These are phyloP conservation scores for Cyberlindnera suaveolens DNA, from an alignment of 805 yeast species.

Conservation along the genomic window DNA sequence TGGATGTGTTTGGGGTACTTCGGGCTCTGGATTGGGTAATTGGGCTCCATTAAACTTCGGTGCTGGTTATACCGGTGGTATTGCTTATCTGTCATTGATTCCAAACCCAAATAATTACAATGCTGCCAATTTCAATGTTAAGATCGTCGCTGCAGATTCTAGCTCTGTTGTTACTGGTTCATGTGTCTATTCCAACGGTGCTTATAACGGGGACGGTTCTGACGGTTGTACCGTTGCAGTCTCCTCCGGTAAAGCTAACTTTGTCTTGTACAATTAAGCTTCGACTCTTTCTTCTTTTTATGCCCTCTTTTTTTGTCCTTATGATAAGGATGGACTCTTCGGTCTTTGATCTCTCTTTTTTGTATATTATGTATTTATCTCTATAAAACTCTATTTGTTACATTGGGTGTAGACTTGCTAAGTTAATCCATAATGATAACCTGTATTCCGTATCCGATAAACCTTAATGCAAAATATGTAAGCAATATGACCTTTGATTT, in stretches of 20 bases:
- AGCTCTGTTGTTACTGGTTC: slow-evolving; percentile 49
- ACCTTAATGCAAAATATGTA: too few species aligned
- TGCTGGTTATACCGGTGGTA: slow-evolving; percentile 66
- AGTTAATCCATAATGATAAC: too few species aligned
- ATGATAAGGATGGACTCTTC: too few species aligned
- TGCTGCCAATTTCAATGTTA: slow-evolving; percentile 66
- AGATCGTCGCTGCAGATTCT: slow-evolving; percentile 59
- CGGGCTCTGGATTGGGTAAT: slow-evolving; percentile 83
- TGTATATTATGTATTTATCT: too few species aligned
- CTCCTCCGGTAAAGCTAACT: slow-evolving; percentile 74
- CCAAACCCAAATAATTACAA: slow-evolving; percentile 88
- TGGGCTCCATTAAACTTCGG: slow-evolving; percentile 98
- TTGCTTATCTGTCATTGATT: slow-evolving; percentile 80
- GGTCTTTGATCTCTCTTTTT: too few species aligned
- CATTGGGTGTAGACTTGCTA: too few species aligned
- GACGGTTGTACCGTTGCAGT: slow-evolving; percentile 95
- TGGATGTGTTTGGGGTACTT: slow-evolving; percentile 91
- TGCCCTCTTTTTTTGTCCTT: background rate
- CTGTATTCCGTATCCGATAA: too few species aligned
- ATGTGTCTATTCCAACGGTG: slow-evolving; percentile 78
- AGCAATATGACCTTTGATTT: too few species aligned
- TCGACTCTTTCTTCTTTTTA: background rate
- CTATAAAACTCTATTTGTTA: too few species aligned
- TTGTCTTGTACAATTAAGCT: slow-evolving; percentile 53
- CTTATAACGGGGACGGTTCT: slow-evolving; percentile 58